A percentile compares a stretch with the other conserved stretches of the same genome.
Conservation (phyloP, 768 basidiomycete genomes). For the Boletus reticulatus region DNA sequence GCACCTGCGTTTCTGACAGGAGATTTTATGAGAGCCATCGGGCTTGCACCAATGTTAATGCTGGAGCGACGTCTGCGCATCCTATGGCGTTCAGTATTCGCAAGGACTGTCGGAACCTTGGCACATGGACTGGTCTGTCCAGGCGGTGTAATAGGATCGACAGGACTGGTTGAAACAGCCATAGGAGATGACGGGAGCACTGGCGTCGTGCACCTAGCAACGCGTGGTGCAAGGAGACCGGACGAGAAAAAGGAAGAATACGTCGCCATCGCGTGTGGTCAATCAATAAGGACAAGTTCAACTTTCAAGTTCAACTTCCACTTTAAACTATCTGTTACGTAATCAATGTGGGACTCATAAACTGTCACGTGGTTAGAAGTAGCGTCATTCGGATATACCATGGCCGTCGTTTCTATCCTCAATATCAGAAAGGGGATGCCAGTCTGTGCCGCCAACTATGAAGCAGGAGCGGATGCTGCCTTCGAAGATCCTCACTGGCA, state of each 20-base stretch:
- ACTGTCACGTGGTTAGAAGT: constrained; percentile 20
- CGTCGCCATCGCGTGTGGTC: constrained; percentile 32
- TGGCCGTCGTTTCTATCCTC: no score
- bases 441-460: no score
- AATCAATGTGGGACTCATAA: constrained; percentile 3
- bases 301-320: constrained; percentile 9
- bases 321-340: constrained; percentile 16
- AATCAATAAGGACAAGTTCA: constrained; percentile 11
- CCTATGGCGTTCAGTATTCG: constrained; percentile 35
- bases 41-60: constrained; percentile 50
- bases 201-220: constrained; percentile 24
- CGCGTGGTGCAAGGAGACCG: constrained; percentile 57
- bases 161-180: constrained; percentile 15
- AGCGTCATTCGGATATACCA: no score
- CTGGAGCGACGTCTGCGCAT: constrained; percentile 65
- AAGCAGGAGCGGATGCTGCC: no score
- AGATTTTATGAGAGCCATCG: constrained; percentile 58
- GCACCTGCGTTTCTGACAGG: constrained; percentile 49
- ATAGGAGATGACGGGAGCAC: constrained; percentile 25
- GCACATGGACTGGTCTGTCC: constrained; percentile 26
- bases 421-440: no score
- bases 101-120: constrained; percentile 18
- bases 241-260: constrained; percentile 74
- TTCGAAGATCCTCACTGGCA: no score
- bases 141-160: constrained; percentile 32